Evolutionary conservation across 2,329 filamentous ascomycete species (phyloP).

Genomic region (Epichloe gansuensis): DNA sequence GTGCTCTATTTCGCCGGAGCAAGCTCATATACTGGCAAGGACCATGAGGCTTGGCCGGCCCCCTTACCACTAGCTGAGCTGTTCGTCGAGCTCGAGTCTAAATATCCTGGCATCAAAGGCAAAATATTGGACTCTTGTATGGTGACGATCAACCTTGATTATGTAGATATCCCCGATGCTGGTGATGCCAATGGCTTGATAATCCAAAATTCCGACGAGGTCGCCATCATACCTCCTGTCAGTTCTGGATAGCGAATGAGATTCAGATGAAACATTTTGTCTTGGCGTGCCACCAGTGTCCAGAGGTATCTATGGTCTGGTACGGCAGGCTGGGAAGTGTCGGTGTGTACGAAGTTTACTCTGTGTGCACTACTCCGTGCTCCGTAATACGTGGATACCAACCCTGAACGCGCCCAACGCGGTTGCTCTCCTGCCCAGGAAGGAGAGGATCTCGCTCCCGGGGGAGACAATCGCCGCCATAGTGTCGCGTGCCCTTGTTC

Average conservation of each 20-base stretch:
- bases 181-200: conserved; percentile 27
- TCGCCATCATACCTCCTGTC: conserved; percentile 77
- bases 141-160: conserved; percentile 69
- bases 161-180: conserved; percentile 53
- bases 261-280: background rate
- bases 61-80: conserved; percentile 51
- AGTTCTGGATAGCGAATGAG: conserved; percentile 54
- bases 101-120: conserved; percentile 54
- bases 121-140: conserved; percentile 61
- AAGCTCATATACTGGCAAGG: conserved; percentile 55
- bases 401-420: too few relatives aligned
- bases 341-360: too few relatives aligned
- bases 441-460: too few relatives aligned
- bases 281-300: too few relatives aligned
- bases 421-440: too few relatives aligned
- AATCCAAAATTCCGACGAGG: conserved; percentile 65
- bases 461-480: too few relatives aligned
- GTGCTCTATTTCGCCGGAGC: conserved; percentile 74
- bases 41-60: conserved; percentile 51
- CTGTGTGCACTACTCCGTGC: too few relatives aligned
- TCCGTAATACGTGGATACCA: too few relatives aligned
- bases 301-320: too few relatives aligned
- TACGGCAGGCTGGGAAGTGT: too few relatives aligned
- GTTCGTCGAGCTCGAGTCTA: conserved; percentile 53
- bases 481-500: too few relatives aligned